Conservation (phyloP, 169 alveolate genomes). For the Plasmodium fragile region DNA sequence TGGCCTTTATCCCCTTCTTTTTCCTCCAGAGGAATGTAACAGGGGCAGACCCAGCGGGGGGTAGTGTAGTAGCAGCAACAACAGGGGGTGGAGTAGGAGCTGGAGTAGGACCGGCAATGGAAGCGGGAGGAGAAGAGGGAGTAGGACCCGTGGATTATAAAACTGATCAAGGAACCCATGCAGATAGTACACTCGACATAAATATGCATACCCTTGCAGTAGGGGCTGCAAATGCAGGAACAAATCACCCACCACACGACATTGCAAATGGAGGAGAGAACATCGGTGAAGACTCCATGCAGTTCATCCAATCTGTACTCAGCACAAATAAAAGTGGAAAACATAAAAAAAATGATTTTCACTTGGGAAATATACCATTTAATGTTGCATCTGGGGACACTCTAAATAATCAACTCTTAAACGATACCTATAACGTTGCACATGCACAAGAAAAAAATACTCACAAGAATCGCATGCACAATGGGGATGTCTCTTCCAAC, state of each 20-base stretch:
- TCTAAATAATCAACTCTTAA: not conserved
- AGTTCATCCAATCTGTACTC: not conserved
- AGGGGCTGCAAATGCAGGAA: not conserved
- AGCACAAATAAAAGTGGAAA: not conserved
- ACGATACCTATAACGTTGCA: not conserved
- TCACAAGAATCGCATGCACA: not conserved
- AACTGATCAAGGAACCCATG: not conserved
- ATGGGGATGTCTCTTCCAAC: not conserved
- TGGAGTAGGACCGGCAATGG: not conserved
- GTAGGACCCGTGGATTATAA: not conserved
- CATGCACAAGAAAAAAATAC: not conserved
- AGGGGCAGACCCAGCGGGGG: not conserved
- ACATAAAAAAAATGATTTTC: not conserved
- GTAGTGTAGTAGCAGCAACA: not conserved
- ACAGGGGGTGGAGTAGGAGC: not conserved
- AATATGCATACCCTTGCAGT: not conserved
- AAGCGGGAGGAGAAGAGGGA: not conserved
- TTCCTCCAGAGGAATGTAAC: slow-evolving; percentile 28
- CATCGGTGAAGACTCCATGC: not conserved
- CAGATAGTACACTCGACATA: not conserved
- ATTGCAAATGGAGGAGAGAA: not conserved
- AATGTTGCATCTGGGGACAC: not conserved
- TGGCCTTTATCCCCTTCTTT: slow-evolving; percentile 75
- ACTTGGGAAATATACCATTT: not conserved
- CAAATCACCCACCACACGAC: not conserved